Base-by-base conservation (phyloP, 345 rosid species). In the Dipteronia dyeriana region DNA sequence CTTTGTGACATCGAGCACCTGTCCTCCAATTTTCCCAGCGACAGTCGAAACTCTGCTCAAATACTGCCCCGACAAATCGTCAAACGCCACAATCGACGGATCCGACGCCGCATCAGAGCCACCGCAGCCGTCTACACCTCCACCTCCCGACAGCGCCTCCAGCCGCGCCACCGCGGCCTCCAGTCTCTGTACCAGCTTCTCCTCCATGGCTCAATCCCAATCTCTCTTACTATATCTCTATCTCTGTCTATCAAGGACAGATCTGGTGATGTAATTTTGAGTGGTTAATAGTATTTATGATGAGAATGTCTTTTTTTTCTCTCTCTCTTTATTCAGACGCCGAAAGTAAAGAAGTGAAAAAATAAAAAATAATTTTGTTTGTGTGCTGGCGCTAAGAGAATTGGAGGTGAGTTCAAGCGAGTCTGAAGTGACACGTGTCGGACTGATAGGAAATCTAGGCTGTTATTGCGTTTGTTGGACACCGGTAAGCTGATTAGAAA, bases 11-110 rank as follows among this genome's bases (percentile, higher is more conserved):
- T 89, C 94, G 64, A 88, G 85, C 79, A 94, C 99, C 82, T 78
- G 88, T 31, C 98, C 99, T 49, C 99, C 97, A 78, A 96, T 94
- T 84, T 89, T 92, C 91, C 88, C 94, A 8, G 98, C 97, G 29
- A 93, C 93, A 22, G 23, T 57, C 26, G 84, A 78, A 81, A 85
- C 90, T 89, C 87, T 90, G 74, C 87, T 85, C 6, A 90, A 81
- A 47, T 81, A 87, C 83, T 90, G 84, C 56, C 82, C 74, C 74
- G 86, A 87, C 76, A 92, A 78, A 84, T 91, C 97, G 17, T 88
- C 91, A 73, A 90, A 94, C 61, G 99, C 99, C 80, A 79, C 7
- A 80, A 92, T 91, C 78, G 93, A 82, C 38, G 95, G 97, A 87
- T 92, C 98, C 79, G 85, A 63, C 53, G 86, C 79, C 76, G 59